These are phyloP conservation scores for Geotrichum ghanense DNA, from an alignment of 805 yeast genomes.

Conservation along the genomic window DNA sequence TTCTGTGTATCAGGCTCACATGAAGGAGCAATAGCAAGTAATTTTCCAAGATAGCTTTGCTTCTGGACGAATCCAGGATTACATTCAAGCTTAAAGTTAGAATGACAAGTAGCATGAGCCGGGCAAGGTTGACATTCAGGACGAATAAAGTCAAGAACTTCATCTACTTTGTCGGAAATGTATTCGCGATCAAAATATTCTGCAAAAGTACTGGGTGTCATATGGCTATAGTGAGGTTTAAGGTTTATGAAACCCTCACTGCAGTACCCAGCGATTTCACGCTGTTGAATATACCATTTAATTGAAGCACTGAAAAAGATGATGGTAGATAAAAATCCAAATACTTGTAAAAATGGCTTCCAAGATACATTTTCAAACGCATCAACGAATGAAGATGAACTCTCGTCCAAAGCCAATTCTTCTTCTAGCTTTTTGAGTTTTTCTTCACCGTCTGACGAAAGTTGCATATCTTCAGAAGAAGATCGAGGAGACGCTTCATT, in stretches of 20 bases:
- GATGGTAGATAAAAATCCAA: background rate
- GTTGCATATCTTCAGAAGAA: too few species aligned
- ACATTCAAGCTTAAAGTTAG: constrained; percentile 49
- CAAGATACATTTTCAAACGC: background rate
- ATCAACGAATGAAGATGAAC: background rate
- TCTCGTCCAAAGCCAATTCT: background rate
- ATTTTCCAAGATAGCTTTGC: constrained; percentile 45
- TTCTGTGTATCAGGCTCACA: constrained; percentile 69
- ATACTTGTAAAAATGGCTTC: background rate
- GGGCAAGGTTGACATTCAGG: constrained; percentile 77
- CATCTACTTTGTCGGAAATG: background rate
- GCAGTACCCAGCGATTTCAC: background rate
- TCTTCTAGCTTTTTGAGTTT: background rate
- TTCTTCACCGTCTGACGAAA: background rate
- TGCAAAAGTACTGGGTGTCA: background rate
- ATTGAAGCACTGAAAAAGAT: background rate
- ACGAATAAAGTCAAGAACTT: background rate
- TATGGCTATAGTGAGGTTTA: background rate
- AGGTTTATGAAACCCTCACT: background rate
- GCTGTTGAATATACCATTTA: background rate
- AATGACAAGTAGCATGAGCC: constrained; percentile 62
- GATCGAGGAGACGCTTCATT: background rate
- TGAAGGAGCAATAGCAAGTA: constrained; percentile 47
- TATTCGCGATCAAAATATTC: background rate
- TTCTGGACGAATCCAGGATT: constrained; percentile 48